phyloP scores from a whole-genome alignment of 1,139 yeast species.

The Chernovozyma aurita region DNA sequence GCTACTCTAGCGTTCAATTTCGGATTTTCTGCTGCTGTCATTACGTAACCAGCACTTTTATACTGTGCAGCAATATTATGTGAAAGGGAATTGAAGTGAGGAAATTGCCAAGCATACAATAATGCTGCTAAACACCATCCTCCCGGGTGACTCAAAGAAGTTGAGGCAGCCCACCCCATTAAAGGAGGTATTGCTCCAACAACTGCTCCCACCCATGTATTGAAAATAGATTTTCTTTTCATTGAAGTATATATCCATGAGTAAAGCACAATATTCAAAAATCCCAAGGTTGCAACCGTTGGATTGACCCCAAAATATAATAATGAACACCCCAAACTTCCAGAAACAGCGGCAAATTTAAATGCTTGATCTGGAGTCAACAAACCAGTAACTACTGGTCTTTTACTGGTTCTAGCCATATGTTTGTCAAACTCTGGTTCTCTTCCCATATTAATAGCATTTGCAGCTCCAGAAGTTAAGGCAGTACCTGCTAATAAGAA shows the following conservation, averaged over 20 bases:
- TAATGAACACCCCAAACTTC: conserved; percentile 64
- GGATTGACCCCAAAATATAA: conserved; percentile 82
- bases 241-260: conserved; percentile 89
- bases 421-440: conserved; percentile 85
- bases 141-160: conserved; percentile 77
- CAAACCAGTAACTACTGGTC: conserved; percentile 89
- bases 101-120: conserved; percentile 97
- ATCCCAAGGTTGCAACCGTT: conserved; percentile 75
- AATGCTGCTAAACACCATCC: conserved; percentile 93
- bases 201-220: conserved; percentile 98
- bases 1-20: conserved; percentile 90
- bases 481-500: conserved; percentile 83
- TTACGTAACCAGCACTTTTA: conserved; percentile 87
- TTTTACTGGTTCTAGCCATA: conserved; percentile 83
- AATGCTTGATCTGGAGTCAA: conserved; percentile 76
- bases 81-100: conserved; percentile 90
- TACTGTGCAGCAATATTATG: conserved; percentile 87
- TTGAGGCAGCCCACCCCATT: conserved; percentile 99
- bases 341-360: conserved; percentile 70
- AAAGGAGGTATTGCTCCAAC: conserved; percentile 98
- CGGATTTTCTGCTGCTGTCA: conserved; percentile 95
- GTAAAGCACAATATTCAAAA: conserved; percentile 72
- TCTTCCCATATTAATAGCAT: conserved; percentile 94
- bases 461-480: conserved; percentile 87
- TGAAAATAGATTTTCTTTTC: conserved; percentile 76